Evolutionary conservation across 2,329 filamentous ascomycete species (phyloP).

Genomic region (Epichloe baconii): DNA sequence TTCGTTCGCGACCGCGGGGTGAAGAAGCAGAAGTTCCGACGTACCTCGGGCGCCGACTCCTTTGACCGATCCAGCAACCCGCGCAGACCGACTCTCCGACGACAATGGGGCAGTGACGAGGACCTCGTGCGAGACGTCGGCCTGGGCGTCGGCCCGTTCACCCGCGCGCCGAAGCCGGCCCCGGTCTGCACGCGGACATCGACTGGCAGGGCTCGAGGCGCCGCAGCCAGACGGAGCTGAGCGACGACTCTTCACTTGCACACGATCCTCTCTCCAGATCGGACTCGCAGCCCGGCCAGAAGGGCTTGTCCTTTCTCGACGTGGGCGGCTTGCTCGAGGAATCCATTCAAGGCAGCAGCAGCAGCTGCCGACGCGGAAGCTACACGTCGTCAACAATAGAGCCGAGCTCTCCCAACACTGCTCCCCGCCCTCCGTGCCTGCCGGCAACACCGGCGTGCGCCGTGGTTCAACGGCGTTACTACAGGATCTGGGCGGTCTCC

Average conservation of each 20-base stretch:
- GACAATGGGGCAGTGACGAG: slow-evolving; percentile 80
- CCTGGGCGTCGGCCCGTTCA: slow-evolving; percentile 40
- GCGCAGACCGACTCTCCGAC: slow-evolving; percentile 39
- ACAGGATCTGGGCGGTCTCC: slow-evolving; percentile 43
- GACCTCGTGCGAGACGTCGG: slow-evolving; percentile 75
- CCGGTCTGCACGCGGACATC: slow-evolving; percentile 24
- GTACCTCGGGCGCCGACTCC: slow-evolving; percentile 49
- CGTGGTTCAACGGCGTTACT: slow-evolving; percentile 45
- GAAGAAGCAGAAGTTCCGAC: slow-evolving; percentile 77
- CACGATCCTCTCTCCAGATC: slow-evolving; percentile 21
- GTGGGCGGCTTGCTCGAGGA: slow-evolving; percentile 62
- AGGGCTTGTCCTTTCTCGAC: slow-evolving; percentile 67
- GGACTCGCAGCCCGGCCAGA: slow-evolving; percentile 11
- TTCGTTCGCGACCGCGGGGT: slow-evolving; percentile 83
- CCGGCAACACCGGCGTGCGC: slow-evolving; percentile 31
- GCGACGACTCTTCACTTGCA: slow-evolving; percentile 31
- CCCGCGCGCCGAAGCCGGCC: slow-evolving; percentile 23
- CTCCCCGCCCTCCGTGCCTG: slow-evolving; percentile 32
- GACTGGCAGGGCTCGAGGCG: slow-evolving; percentile 35
- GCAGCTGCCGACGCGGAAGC: slow-evolving; percentile 27
- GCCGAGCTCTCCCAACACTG: slow-evolving; percentile 21
- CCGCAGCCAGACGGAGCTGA: slow-evolving; percentile 24
- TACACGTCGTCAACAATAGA: slow-evolving; percentile 28
- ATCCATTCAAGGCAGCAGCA: slow-evolving; percentile 16
- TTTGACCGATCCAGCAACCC: slow-evolving; percentile 32